Evolutionary conservation across 1,139 yeast species (phyloP), one percentile per base, ranked within the genome.

Genomic region (Sugiyamaella xylanicola): DNA sequence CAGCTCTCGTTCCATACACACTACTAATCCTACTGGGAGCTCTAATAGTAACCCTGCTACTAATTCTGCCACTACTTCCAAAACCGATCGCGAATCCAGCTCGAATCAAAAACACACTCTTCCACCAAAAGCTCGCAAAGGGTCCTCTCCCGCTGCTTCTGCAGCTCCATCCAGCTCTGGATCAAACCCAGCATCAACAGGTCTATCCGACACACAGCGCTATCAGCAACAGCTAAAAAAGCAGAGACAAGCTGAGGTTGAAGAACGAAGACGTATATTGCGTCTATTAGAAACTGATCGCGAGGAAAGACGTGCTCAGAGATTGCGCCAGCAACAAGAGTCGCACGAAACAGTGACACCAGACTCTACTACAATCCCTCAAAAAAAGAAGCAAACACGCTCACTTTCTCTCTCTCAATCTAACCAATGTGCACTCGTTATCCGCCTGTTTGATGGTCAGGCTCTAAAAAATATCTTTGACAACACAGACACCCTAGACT

Each of bases 201-300:
- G 48, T n/a, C 35, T 41, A 9, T 29, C 45, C 13, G 52, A 48
- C 20, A 42, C 49, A 15, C 51, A 42, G 27, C 35, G 45, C 51
- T 77, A 81, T 63, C 77, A 76, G 54, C 76, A 75, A 53, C 73
- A 76, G 56, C 72, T 76, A 15, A 63, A 70, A 27, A 74, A 71
- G 53, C 76, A 75, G 53, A 63, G 71, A 27, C 73, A 71, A 51
- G 75, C 74, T 45, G 82, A 77, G 16, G 67, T 61, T 17, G 79
- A 77, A 51, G 91, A 85, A 60, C 77, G 78, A 43, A 77, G 78
- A 50, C 73, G 88, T n/a, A 77, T 85, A 16, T 67, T 82, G 53
- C 73, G 74, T 36, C 69, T 84, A 20, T 65, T 83, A 53, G 73
- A 77, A 57, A 75, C 79, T 1, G 89, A 84, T 63, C 72, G 77